These are phyloP conservation scores for Penicillium simplicissimum DNA, from an alignment of 495 filamentous ascomycete species.

Conservation along the genomic window DNA sequence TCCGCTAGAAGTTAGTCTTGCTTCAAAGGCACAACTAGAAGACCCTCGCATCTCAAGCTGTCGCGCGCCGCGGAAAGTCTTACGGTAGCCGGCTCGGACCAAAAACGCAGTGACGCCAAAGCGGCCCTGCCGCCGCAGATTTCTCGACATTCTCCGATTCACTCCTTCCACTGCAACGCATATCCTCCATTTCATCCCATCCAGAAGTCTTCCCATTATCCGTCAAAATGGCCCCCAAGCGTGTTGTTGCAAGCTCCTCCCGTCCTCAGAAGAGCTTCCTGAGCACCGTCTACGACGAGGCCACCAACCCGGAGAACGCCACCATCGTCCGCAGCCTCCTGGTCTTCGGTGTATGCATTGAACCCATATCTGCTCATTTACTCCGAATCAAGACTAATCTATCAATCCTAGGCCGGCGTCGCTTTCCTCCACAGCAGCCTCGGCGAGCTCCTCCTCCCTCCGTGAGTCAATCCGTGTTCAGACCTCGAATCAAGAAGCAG, in stretches of 20 bases:
- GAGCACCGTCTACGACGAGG: slow-evolving; percentile 55
- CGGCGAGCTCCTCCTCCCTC: slow-evolving; percentile 72
- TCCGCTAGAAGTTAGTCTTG: neutral
- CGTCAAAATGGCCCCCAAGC: slow-evolving; percentile 44
- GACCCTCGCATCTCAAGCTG: slow-evolving; percentile 17
- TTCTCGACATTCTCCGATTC: slow-evolving; percentile 37
- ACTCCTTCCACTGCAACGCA: slow-evolving; percentile 13
- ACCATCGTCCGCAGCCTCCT: slow-evolving; percentile 71
- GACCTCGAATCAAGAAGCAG: slow-evolving; percentile 1
- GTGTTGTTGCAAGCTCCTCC: slow-evolving; percentile 36
- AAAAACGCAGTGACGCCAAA: slow-evolving; percentile 45
- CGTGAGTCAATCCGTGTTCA: slow-evolving; percentile 51
- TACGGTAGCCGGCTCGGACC: slow-evolving; percentile 41
- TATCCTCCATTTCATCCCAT: slow-evolving; percentile 5
- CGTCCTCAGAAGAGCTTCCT: slow-evolving; percentile 52
- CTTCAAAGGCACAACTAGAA: neutral
- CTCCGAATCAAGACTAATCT: slow-evolving; percentile 21
- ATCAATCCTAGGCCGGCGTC: slow-evolving; percentile 58
- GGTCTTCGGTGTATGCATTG: slow-evolving; percentile 67
- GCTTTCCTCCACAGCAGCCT: slow-evolving; percentile 74
- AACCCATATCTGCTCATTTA: neutral
- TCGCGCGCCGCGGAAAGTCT: slow-evolving; percentile 30
- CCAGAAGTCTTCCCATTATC: slow-evolving; percentile 12
- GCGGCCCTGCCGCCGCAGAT: slow-evolving; percentile 37
- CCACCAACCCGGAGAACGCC: slow-evolving; percentile 73